phyloP scores from a whole-genome alignment of 129 eudicot genomes.

The Sambucus nigra region DNA sequence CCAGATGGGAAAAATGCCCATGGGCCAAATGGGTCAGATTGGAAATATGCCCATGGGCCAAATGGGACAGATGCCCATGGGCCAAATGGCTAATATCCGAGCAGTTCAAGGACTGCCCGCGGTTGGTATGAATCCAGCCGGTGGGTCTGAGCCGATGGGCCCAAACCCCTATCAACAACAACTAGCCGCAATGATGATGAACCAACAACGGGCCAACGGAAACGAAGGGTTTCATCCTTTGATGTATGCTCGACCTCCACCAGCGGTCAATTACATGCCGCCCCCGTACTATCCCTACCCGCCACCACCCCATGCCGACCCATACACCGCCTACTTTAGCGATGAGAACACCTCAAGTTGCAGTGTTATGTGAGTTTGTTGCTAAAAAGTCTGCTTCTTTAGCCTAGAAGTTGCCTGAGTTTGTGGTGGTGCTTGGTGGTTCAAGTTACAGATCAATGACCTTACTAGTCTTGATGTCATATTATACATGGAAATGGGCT shows the following conservation, averaged over 20 bases:
- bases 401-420: constrained; percentile 2
- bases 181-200: constrained; percentile 66
- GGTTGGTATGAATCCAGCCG: constrained; percentile 30
- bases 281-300: constrained; percentile 32
- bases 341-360: constrained; percentile 93
- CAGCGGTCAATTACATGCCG: constrained; percentile 86
- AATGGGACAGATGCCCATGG: constrained; percentile 27
- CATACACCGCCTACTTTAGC: constrained; percentile 48
- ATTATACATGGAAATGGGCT: constrained; percentile 26
- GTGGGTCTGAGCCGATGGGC: constrained; percentile 39
- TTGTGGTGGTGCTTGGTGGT: constrained; percentile 10
- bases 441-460: constrained; percentile 10
- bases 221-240: constrained; percentile 86
- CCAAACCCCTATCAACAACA: constrained; percentile 68
- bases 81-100: constrained; percentile 32
- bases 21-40: constrained; percentile 27
- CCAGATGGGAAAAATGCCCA: constrained; percentile 23
- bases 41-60: constrained; percentile 23
- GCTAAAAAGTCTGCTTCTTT: neutral
- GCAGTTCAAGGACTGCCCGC: constrained; percentile 85
- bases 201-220: constrained; percentile 52
- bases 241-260: constrained; percentile 92
- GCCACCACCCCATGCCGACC: constrained; percentile 55
- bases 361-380: constrained; percentile 48
- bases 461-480: constrained; percentile 30